Evolutionary conservation across 1,139 yeast species (phyloP).

Genomic region (Pichia sp.): DNA sequence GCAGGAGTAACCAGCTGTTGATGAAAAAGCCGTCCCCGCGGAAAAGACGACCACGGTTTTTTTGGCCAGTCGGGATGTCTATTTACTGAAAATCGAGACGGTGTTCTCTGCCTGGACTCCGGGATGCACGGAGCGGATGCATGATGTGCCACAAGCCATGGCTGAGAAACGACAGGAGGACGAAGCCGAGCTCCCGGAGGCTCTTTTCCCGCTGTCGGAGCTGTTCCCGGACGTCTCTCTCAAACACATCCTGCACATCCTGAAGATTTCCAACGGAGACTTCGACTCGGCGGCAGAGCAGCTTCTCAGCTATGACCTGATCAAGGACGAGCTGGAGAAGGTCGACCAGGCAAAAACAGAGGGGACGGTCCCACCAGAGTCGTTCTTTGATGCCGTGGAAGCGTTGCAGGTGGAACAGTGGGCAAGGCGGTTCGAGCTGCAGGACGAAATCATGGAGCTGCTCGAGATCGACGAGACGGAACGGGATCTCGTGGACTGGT

Average conservation of each 20-base stretch:
- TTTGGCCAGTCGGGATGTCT: too few species aligned
- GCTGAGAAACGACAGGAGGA: not conserved
- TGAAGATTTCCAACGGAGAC: constrained; percentile 20
- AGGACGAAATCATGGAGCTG: constrained; percentile 16
- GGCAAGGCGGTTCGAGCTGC: constrained; percentile 4
- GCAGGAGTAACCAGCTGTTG: too few species aligned
- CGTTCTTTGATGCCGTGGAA: not conserved
- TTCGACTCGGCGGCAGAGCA: constrained; percentile 23
- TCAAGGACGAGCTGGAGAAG: constrained; percentile 10
- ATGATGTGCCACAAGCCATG: not conserved
- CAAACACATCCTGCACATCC: constrained; percentile 15
- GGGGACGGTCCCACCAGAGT: not conserved
- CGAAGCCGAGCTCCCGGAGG: constrained; percentile 3
- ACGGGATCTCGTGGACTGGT: constrained; percentile 15
- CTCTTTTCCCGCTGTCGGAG: constrained; percentile 19
- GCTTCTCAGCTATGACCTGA: constrained; percentile 23
- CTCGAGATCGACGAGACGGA: constrained; percentile 12
- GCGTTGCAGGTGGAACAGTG: not conserved
- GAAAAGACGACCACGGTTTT: too few species aligned
- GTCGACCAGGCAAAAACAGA: not conserved
- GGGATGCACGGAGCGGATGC: not conserved
- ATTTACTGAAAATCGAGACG: too few species aligned
- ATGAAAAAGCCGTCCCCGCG: too few species aligned
- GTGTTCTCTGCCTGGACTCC: too few species aligned
- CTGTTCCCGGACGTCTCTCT: constrained; percentile 30